Conservation (phyloP, 768 basidiomycete genomes). For the Pleurotus djamor region DNA sequence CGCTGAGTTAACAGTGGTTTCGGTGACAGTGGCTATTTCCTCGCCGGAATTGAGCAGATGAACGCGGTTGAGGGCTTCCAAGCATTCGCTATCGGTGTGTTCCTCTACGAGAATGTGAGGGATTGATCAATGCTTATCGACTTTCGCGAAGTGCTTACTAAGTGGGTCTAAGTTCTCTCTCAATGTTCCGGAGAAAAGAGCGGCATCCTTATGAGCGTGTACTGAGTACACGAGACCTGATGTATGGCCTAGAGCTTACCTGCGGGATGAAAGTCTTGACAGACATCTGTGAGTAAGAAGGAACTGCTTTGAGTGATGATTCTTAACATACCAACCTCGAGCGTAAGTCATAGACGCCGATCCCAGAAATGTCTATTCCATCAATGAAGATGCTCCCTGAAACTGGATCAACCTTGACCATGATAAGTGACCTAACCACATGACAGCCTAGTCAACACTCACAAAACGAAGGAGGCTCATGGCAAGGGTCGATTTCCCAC, state of each 20-base stretch:
- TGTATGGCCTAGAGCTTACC: constrained; percentile 18
- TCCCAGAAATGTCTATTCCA: constrained; percentile 83
- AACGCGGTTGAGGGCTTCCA: constrained; percentile 80
- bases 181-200: constrained; percentile 83
- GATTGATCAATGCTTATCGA: neutral
- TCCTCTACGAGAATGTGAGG: constrained; percentile 45
- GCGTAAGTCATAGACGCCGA: constrained; percentile 85
- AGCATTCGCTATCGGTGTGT: constrained; percentile 74
- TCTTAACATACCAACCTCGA: constrained; percentile 56
- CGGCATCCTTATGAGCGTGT: constrained; percentile 45
- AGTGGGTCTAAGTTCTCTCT: constrained; percentile 78
- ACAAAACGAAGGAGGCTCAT: constrained; percentile 86
- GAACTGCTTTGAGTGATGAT: neutral
- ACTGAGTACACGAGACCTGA: neutral
- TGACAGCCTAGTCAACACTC: constrained; percentile 18
- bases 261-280: constrained; percentile 76
- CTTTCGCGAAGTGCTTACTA: constrained; percentile 27
- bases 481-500: constrained; percentile 81
- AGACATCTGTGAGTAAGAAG: neutral
- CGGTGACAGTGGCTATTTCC: too few relatives aligned
- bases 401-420: constrained; percentile 63
- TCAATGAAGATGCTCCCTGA: constrained; percentile 79
- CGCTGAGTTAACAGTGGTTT: too few relatives aligned
- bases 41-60: constrained; percentile 49
- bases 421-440: neutral